Evolutionary conservation across 257 asterid genomes (phyloP).

Genomic region (Capsicum rhomboideum): DNA sequence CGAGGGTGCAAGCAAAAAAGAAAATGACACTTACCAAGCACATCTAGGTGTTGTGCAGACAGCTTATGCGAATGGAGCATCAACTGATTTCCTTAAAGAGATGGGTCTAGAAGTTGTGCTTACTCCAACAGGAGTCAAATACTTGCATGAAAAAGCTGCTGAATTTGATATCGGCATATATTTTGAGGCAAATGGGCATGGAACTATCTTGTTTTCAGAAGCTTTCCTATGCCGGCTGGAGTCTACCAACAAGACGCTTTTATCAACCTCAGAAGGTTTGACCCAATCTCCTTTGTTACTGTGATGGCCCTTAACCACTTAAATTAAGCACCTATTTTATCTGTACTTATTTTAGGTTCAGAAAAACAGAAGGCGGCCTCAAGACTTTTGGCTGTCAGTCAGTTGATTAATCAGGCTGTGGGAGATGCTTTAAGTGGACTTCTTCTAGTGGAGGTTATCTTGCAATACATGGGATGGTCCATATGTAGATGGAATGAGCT

Average conservation of each 20-base stretch:
- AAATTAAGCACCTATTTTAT: neutral
- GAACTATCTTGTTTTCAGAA: slow-evolving; percentile 87
- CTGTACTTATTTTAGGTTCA: slow-evolving; percentile 42
- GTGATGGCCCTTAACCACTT: neutral
- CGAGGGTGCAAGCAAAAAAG: slow-evolving; percentile 30
- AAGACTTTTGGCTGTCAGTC: slow-evolving; percentile 76
- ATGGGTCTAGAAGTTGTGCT: slow-evolving; percentile 69
- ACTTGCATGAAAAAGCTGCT: slow-evolving; percentile 86
- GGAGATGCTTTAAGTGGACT: slow-evolving; percentile 88
- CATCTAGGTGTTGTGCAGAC: slow-evolving; percentile 80
- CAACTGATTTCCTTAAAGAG: slow-evolving; percentile 72
- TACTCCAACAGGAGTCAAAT: slow-evolving; percentile 92
- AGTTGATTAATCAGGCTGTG: slow-evolving; percentile 86
- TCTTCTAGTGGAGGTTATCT: slow-evolving; percentile 81
- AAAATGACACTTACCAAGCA: slow-evolving; percentile 29
- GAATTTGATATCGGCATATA: slow-evolving; percentile 87
- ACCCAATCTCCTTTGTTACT: slow-evolving; percentile 5
- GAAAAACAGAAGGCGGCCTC: slow-evolving; percentile 64
- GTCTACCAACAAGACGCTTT: slow-evolving; percentile 34
- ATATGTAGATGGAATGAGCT: slow-evolving; percentile 72
- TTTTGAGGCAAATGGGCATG: slow-evolving; percentile 98
- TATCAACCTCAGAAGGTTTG: slow-evolving; percentile 53
- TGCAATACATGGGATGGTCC: slow-evolving; percentile 71
- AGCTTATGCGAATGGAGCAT: slow-evolving; percentile 97
- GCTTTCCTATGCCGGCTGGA: slow-evolving; percentile 52